Conservation (phyloP, 1,139 yeast genomes). For the Saccharomyces hybrid region DNA sequence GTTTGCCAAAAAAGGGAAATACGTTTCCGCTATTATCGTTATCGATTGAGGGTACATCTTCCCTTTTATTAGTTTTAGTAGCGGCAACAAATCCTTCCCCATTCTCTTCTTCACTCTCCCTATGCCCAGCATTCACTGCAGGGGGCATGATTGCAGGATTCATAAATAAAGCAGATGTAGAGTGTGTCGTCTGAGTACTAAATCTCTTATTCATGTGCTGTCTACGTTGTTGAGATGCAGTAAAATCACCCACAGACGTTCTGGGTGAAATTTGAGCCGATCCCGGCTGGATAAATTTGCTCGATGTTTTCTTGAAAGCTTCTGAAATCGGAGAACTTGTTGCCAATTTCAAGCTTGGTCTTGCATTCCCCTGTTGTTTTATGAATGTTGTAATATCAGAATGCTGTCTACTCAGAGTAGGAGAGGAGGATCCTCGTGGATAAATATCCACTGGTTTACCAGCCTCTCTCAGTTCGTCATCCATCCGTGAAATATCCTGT, state of each 20-base stretch:
- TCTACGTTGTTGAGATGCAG: neutral
- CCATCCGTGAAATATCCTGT: conserved; percentile 1
- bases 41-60: neutral
- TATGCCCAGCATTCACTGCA: neutral
- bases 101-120: neutral
- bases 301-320: conserved; percentile 1
- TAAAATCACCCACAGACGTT: conserved; percentile 1
- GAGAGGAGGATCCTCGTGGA: neutral
- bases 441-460: conserved; percentile 1
- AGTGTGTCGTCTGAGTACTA: conserved; percentile 3
- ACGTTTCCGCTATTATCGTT: neutral
- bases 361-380: neutral
- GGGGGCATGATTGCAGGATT: conserved; percentile 5
- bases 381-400: neutral
- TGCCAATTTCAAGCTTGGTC: conserved; percentile 2
- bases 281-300: neutral
- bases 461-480: conserved; percentile 2
- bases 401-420: neutral
- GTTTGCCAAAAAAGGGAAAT: neutral
- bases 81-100: neutral
- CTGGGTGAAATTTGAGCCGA: conserved; percentile 1
- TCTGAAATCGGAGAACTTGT: conserved; percentile 2
- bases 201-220: conserved; percentile 2
- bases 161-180: conserved; percentile 2
- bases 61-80: neutral